Conservation (phyloP, 2,329 filamentous ascomycete genomes). For the Nothomitra cinnamomea region DNA sequence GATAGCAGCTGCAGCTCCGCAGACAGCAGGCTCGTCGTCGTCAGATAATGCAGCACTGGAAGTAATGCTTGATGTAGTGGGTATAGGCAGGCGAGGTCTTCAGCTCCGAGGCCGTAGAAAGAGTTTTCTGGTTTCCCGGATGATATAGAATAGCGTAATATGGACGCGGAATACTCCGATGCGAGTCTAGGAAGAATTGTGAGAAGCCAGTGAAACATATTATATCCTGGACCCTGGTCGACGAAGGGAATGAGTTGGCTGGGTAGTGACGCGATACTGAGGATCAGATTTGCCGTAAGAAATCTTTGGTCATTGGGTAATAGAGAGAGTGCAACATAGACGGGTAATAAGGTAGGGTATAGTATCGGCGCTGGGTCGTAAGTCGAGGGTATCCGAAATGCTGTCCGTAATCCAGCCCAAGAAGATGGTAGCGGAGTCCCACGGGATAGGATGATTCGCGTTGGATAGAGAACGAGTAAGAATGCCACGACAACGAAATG, state of each 20-base stretch:
- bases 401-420: neutral
- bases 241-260: constrained; percentile 51
- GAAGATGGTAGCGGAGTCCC: neutral
- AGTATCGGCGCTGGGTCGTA: constrained; percentile 87
- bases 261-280: constrained; percentile 64
- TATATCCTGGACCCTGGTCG: constrained; percentile 38
- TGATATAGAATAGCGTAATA: constrained; percentile 14
- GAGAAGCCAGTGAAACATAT: constrained; percentile 61
- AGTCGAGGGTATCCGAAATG: constrained; percentile 47
- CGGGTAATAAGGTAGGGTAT: constrained; percentile 62
- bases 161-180: constrained; percentile 26
- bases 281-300: constrained; percentile 64
- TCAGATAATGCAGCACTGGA: constrained; percentile 58
- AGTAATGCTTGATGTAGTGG: constrained; percentile 69
- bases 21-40: constrained; percentile 72
- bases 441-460: constrained; percentile 29
- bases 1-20: constrained; percentile 82
- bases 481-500: constrained; percentile 12
- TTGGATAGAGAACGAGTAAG: constrained; percentile 38
- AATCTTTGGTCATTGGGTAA: constrained; percentile 41
- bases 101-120: constrained; percentile 30
- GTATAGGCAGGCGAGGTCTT: constrained; percentile 51
- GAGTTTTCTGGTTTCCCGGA: constrained; percentile 15
- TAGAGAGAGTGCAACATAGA: constrained; percentile 61
- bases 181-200: constrained; percentile 51